Evolutionary conservation across 495 filamentous ascomycete species (phyloP), one percentile per base, ranked within the genome.

Genomic region (Talaromyces borbonicus): DNA sequence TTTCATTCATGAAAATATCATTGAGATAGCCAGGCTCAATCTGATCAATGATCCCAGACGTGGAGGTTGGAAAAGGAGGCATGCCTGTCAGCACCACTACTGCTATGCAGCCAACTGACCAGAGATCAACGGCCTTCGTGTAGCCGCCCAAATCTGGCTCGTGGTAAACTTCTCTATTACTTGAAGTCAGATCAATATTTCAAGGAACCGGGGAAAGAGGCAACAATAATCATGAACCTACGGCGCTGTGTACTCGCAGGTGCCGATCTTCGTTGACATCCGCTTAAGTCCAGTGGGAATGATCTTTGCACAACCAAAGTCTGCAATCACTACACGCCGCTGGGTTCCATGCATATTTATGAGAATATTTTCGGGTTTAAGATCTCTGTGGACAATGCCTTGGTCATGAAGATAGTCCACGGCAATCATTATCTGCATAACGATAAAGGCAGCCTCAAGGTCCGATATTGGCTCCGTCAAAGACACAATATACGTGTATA

Each of bases 301-400:
- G 12, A 65, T 61, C 26, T 62, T 75, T 5, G 81, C 77, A 41
- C 75, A 71, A 7, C 86, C 86, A 59, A 92, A 84, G 53, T 92
- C 86, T 0, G 81, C 81, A 18, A 92, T 63, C 1, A 89, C 72
- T 15, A 89, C 65, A 20, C 86, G 61, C 30, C 72, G 60, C 2
- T 64, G 62, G 25, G 63, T 51, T 24, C 56, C 60, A 6, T 74
- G 67, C 1, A 67, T 61, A 7, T 76, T 74, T 62, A 83, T 72
- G 8, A 85, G 66, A 6, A 84, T 72, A 38, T 84, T 85, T 27
- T 84, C 81, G 0, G 79, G 81, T 54, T 85, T 85, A n/a, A 85
- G 58, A 49, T 85, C 81, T 23, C 81, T 61, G 54, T 85, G 81
- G 7, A 75, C 78, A 29, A 84, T 75, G 4, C 64, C 53, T 5